phyloP scores from a whole-genome alignment of 306 rosid species.

The Lablab purpureus region DNA sequence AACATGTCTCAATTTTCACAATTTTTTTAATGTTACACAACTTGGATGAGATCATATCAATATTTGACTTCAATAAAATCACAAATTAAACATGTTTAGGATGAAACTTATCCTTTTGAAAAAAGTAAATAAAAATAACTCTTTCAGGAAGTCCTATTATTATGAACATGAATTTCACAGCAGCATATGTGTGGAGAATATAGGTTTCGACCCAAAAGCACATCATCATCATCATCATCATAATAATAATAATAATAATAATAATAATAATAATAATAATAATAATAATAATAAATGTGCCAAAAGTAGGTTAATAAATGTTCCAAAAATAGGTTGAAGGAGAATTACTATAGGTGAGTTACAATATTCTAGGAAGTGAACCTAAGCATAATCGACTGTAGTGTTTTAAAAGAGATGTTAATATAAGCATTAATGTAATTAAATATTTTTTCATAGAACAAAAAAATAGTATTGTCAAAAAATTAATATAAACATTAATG shows the following conservation, averaged over 20 bases:
- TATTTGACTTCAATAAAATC: constrained; percentile 9
- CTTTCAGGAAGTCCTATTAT: background rate
- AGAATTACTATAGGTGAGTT: background rate
- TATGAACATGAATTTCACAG: background rate
- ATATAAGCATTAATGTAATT: too few relatives aligned
- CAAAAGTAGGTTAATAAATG: too few relatives aligned
- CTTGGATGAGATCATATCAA: background rate
- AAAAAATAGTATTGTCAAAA: too few relatives aligned
- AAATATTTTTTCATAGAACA: too few relatives aligned
- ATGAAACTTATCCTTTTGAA: background rate
- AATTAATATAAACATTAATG: background rate
- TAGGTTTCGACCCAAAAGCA: background rate
- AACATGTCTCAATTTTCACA: constrained; percentile 34
- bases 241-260: too few relatives aligned
- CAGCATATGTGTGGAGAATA: background rate
- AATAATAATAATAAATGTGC: background rate
- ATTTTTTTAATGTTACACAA: background rate
- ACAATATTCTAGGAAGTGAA: background rate
- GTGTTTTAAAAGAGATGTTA: background rate
- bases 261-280: too few relatives aligned
- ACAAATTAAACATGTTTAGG: background rate
- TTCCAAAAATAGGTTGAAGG: background rate
- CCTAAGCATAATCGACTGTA: background rate
- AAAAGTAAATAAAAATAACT: background rate
- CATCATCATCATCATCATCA: too few relatives aligned